These are phyloP conservation scores for Talaromyces sp. DNA, from an alignment of 2,329 filamentous ascomycete species.

Conservation along the genomic window DNA sequence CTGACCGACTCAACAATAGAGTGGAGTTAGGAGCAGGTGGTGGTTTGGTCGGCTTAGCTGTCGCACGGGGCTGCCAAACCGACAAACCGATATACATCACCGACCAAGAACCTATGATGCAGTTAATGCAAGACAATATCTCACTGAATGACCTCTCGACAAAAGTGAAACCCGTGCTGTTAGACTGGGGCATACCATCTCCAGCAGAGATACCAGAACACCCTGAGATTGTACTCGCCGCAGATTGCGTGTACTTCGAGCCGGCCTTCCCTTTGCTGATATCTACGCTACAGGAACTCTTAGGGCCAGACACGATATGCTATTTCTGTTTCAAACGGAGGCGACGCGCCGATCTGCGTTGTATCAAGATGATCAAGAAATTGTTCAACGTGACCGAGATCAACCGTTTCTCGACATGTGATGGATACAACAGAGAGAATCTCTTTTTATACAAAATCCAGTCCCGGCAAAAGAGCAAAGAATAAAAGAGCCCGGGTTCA, in stretches of 20 bases:
- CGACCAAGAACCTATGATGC: slow-evolving; percentile 81
- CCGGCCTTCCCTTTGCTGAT: slow-evolving; percentile 87
- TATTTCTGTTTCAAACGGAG: slow-evolving; percentile 96
- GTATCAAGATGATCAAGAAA: slow-evolving; percentile 68
- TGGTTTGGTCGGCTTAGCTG: slow-evolving; percentile 71
- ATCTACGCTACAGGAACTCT: slow-evolving; percentile 69
- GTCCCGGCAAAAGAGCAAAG: not conserved
- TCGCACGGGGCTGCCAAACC: slow-evolving; percentile 56
- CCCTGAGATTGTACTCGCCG: slow-evolving; percentile 84
- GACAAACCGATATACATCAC: slow-evolving; percentile 69
- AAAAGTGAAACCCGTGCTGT: slow-evolving; percentile 63
- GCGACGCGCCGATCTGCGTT: slow-evolving; percentile 73
- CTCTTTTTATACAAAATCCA: slow-evolving; percentile 40
- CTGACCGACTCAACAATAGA: slow-evolving; percentile 46
- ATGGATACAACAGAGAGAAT: slow-evolving; percentile 36
- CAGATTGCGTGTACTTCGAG: slow-evolving; percentile 96
- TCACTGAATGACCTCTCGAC: slow-evolving; percentile 68
- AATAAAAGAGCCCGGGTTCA: not conserved
- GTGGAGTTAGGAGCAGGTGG: slow-evolving; percentile 90
- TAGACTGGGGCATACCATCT: slow-evolving; percentile 68
- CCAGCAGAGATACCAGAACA: slow-evolving; percentile 39
- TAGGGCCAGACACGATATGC: slow-evolving; percentile 63
- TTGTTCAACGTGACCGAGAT: slow-evolving; percentile 62
- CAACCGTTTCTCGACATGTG: slow-evolving; percentile 50
- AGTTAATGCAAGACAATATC: slow-evolving; percentile 84